Evolutionary conservation across 306 rosid species (phyloP).

Genomic region (Quercus ilex): DNA sequence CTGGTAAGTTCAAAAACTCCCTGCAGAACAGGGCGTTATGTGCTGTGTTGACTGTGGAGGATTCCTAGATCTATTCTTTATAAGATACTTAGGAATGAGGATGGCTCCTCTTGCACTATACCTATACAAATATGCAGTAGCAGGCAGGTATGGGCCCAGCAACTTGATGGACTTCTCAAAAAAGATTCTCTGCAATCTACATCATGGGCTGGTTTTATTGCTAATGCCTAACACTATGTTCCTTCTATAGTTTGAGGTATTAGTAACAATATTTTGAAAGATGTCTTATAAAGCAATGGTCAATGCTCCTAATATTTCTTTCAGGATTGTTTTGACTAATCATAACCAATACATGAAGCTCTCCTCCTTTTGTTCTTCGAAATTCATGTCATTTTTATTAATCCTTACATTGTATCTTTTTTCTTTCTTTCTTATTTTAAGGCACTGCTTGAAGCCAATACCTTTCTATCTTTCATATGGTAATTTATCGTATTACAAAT

Average conservation of each 20-base stretch:
- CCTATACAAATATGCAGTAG: background rate
- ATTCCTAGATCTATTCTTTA: no score
- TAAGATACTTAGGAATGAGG: background rate
- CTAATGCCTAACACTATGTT: no score
- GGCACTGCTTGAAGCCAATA: slow-evolving; percentile 14
- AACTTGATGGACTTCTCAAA: background rate
- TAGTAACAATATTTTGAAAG: no score
- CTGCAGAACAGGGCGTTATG: no score
- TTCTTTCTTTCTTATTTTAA: background rate
- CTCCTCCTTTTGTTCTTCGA: background rate
- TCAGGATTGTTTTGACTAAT: background rate
- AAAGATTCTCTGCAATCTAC: background rate
- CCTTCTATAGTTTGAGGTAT: no score
- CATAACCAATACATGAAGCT: background rate
- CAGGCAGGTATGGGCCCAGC: background rate
- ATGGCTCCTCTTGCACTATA: background rate
- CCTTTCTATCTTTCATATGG: background rate
- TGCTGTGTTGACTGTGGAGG: no score
- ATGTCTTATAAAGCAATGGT: no score
- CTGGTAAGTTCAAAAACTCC: no score
- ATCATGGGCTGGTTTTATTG: background rate
- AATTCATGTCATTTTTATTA: background rate
- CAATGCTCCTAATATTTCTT: no score
- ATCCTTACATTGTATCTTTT: slow-evolving; percentile 3
- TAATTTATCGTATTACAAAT: slow-evolving; percentile 21